Evolutionary conservation across 1,284 basidiomycete genomes (phyloP).

Genomic region (Sparassis latifolia): DNA sequence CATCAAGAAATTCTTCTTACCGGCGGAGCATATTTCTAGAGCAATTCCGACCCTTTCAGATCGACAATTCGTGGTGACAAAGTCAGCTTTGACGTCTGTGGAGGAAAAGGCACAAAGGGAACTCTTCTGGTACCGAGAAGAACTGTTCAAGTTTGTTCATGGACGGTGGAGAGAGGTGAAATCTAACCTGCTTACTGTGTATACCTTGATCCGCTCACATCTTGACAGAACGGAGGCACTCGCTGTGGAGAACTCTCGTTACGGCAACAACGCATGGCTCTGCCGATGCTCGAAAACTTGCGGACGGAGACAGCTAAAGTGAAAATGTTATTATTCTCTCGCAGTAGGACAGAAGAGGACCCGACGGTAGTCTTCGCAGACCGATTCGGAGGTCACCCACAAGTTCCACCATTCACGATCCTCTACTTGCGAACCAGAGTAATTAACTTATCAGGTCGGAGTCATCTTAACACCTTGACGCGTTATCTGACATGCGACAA

Average conservation of each 20-base stretch:
- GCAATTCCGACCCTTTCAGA: constrained; percentile 82
- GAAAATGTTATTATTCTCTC: constrained; percentile 44
- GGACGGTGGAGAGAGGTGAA: constrained; percentile 82
- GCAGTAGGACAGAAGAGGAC: constrained; percentile 23
- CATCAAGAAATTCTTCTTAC: constrained; percentile 60
- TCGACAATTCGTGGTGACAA: constrained; percentile 89
- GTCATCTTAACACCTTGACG: background rate
- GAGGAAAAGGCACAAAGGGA: constrained; percentile 65
- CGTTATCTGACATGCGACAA: background rate
- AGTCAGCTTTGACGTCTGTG: constrained; percentile 51
- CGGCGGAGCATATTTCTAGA: constrained; percentile 47
- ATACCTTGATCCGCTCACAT: background rate
- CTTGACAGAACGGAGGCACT: constrained; percentile 59
- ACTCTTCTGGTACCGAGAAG: constrained; percentile 93
- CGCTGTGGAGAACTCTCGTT: constrained; percentile 73
- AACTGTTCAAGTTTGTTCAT: constrained; percentile 62
- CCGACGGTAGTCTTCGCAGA: constrained; percentile 15
- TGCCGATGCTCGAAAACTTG: constrained; percentile 70
- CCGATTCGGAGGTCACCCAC: constrained; percentile 32
- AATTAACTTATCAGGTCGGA: constrained; percentile 56
- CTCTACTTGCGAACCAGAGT: constrained; percentile 49
- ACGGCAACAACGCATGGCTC: constrained; percentile 67
- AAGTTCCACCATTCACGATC: constrained; percentile 51
- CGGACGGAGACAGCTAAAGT: constrained; percentile 58
- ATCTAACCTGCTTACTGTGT: background rate